Conservation (phyloP, 1,284 basidiomycete species). For the Phenoliferia sp. region DNA sequence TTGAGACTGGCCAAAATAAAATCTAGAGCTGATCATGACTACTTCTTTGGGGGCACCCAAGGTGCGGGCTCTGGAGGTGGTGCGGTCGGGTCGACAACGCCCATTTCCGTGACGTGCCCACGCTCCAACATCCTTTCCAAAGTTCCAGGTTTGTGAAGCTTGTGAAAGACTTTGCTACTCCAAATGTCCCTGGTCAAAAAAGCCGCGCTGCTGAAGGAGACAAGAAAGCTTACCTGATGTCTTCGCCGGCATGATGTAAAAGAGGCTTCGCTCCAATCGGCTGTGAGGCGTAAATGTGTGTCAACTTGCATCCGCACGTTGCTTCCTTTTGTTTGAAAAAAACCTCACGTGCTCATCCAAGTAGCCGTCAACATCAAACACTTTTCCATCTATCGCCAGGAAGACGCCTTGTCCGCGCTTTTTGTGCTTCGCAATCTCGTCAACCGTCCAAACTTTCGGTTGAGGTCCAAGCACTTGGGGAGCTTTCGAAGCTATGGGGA, state of each 20-base stretch:
- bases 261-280: background rate
- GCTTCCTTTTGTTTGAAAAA: too few relatives aligned
- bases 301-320: background rate
- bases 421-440: background rate
- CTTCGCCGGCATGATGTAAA: background rate
- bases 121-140: background rate
- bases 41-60: background rate
- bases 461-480: background rate
- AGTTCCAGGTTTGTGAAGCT: background rate
- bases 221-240: background rate
- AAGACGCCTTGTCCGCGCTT: background rate
- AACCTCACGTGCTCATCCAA: background rate
- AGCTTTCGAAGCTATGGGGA: background rate
- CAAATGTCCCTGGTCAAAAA: background rate
- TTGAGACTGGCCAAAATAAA: conserved; percentile 9
- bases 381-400: background rate
- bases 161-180: background rate
- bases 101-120: conserved; percentile 33
- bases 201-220: background rate
- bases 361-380: background rate
- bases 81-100: background rate
- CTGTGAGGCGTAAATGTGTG: background rate
- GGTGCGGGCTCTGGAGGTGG: background rate
- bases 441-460: background rate
- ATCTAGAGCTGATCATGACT: conserved; percentile 8